phyloP scores from a whole-genome alignment of 23 red algal species.

The Gracilaria domingensis region DNA sequence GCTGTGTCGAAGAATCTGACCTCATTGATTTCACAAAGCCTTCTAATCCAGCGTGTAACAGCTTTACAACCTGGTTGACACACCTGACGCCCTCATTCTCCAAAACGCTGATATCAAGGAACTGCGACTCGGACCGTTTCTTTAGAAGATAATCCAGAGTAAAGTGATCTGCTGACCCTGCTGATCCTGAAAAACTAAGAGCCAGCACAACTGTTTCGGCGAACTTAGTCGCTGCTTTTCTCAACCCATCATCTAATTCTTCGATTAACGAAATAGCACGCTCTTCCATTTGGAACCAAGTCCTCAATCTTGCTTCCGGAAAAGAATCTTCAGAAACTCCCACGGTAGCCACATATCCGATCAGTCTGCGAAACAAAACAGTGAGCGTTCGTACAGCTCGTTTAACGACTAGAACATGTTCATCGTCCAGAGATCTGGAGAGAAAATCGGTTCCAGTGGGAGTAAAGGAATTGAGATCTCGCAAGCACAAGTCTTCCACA shows the following conservation, averaged over 20 bases:
- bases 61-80: constrained; percentile 49
- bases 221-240: constrained; percentile 70
- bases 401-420: constrained; percentile 49
- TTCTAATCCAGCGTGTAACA: constrained; percentile 50
- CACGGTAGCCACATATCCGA: constrained; percentile 39
- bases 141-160: constrained; percentile 67
- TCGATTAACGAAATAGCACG: constrained; percentile 43
- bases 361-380: constrained; percentile 64
- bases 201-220: constrained; percentile 66
- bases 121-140: constrained; percentile 37
- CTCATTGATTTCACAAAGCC: constrained; percentile 34
- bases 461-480: constrained; percentile 51
- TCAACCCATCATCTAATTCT: constrained; percentile 56
- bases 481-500: constrained; percentile 53
- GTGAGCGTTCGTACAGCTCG: constrained; percentile 62
- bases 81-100: constrained; percentile 54
- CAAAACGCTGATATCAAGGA: constrained; percentile 34
- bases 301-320: constrained; percentile 33
- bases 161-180: constrained; percentile 67
- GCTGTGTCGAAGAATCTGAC: constrained; percentile 2
- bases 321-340: constrained; percentile 56
- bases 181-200: constrained; percentile 58
- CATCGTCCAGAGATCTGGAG: constrained; percentile 51
- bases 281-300: constrained; percentile 65
- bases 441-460: constrained; percentile 49